Conservation (phyloP, 148 eudicot species). For the Rhododendron simsii region DNA sequence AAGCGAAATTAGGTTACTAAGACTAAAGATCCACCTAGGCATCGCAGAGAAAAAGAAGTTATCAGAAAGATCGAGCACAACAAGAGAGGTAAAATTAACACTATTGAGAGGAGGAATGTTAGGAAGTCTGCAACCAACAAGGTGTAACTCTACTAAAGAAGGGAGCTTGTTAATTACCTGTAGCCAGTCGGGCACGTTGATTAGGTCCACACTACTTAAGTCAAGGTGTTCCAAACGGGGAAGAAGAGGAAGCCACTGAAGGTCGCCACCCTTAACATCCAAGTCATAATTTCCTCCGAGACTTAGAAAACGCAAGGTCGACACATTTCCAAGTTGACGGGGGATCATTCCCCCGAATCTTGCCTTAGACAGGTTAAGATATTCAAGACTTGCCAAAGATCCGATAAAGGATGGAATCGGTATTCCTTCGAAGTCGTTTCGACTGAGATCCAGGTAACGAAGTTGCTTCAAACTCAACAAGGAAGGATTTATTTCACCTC, state of each 20-base stretch:
- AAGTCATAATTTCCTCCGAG: background rate
- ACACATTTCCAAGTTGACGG: background rate
- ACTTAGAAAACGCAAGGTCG: background rate
- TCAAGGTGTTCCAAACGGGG: background rate
- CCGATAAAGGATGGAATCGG: background rate
- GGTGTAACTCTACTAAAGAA: background rate
- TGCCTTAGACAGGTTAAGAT: background rate
- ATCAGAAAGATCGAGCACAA: background rate
- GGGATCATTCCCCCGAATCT: background rate
- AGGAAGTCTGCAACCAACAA: background rate
- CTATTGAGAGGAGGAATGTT: background rate
- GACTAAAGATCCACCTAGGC: background rate
- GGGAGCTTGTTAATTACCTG: background rate
- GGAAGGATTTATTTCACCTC: background rate
- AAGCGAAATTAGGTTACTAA: background rate
- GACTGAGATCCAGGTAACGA: slow-evolving; percentile 5
- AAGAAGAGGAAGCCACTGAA: slow-evolving; percentile 4
- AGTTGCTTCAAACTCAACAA: slow-evolving; percentile 1
- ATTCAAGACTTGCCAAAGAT: background rate
- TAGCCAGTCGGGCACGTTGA: background rate
- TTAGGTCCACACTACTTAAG: background rate
- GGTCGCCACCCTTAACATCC: background rate
- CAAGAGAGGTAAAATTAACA: background rate
- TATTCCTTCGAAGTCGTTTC: slow-evolving; percentile 10
- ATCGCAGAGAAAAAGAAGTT: background rate